phyloP scores from a whole-genome alignment of 257 asterid genomes.

The Thymus mandschuricus region DNA sequence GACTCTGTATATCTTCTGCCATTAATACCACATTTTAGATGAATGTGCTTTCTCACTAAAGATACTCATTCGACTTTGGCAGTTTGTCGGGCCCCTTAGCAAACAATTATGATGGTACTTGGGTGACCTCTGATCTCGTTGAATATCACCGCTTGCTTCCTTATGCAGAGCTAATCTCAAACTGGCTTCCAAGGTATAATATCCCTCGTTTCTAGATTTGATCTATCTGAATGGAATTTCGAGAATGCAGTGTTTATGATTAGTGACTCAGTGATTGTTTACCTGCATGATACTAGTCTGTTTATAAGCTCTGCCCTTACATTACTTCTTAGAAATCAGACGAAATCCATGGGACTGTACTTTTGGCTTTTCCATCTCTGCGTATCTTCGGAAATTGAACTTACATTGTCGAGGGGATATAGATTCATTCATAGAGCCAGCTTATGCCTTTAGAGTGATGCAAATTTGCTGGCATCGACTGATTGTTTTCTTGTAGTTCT shows the following conservation, averaged over 20 bases:
- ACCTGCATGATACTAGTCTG: background rate
- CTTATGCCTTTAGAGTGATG: background rate
- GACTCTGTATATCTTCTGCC: background rate
- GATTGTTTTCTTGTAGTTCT: background rate
- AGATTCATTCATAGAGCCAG: too few species aligned
- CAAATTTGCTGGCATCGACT: background rate
- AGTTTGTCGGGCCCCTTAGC: constrained; percentile 72
- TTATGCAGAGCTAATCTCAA: constrained; percentile 53
- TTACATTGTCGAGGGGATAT: too few species aligned
- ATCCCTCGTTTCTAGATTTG: background rate
- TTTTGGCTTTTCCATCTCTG: too few species aligned
- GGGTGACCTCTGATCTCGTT: constrained; percentile 48
- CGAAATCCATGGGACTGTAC: too few species aligned
- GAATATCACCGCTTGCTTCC: constrained; percentile 63
- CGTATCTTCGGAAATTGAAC: too few species aligned
- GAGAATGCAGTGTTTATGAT: background rate
- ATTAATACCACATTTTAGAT: background rate
- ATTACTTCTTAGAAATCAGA: too few species aligned
- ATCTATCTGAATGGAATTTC: background rate
- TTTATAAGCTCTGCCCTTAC: too few species aligned
- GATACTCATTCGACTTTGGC: constrained; percentile 27
- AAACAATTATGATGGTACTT: constrained; percentile 35
- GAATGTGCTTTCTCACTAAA: constrained; percentile 3
- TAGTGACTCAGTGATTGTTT: background rate
- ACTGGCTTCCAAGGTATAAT: constrained; percentile 57